Evolutionary conservation across 2,329 filamentous ascomycete species (phyloP), one percentile per base, ranked within the genome.

Genomic region (Ophioceras dolichostomum): DNA sequence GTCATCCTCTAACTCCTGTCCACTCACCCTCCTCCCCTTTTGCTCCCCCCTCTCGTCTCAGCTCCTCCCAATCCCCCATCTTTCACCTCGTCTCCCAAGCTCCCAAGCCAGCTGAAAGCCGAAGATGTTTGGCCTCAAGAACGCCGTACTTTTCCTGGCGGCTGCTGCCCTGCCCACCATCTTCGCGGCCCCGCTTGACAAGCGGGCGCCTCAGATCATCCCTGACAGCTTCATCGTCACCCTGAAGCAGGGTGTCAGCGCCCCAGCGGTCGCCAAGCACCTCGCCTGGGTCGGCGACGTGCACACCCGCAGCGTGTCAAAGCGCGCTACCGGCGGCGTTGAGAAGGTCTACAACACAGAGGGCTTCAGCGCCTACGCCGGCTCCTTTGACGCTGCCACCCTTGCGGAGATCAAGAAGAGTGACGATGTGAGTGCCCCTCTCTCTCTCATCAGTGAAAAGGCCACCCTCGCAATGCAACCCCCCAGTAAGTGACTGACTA

Each of bases 171-270:
- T 35, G 16, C 34, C 34, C 8, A 18, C 17, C 27, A 19, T 20
- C 5, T 16, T 18, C 13, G 22, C 27, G 5, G 26, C 34, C 26
- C 17, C 30, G 3, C 10, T 19, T 24, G 7, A 14, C 14, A 36
- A 36, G 26, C 14, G 17, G 7, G 26, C 17, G 8, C 8, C 26
- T 2, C 26, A 36, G 34, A 42, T 58, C 27, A 43, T 61, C 29
- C 46, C 57, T 34, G 55, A 54, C 43, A 63, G 58, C 44, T 67
- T 65, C 48, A 67, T 68, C 39, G 49, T 68, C 48, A 67, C 62
- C 24, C 44, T 68, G 16, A 62, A 65, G 47, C 49, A 56, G 8
- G 52, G 53, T 22, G 45, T 58, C 30, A 44, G 44, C 12, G 41
- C 49, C 13, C 42, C 48, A 1, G 47, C 53, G n/a, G 43, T 62